Base-by-base conservation (phyloP, 768 basidiomycete genomes). In the Agaricus subrufescens region DNA sequence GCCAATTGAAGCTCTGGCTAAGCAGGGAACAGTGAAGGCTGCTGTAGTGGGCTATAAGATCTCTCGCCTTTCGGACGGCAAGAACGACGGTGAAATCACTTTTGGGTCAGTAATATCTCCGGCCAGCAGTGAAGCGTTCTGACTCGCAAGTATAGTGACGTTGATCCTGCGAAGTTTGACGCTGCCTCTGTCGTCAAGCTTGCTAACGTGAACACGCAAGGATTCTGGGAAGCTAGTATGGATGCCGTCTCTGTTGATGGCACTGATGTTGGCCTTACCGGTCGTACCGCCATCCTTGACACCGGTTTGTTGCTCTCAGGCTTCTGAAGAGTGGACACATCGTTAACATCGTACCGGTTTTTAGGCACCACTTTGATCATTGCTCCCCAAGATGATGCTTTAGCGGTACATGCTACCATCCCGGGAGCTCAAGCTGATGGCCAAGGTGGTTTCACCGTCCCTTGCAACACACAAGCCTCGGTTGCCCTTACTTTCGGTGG, bases 11-110 rank as follows among this genome's bases (percentile, higher is more conserved):
- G 69, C 87, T 1, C 75, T 94, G 30, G 83, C 82, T 1, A 56
- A 71, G 23, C 73, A 72, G 5, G 83, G 83, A 31, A 70, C 83
- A 53, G 84, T 94, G 54, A 60, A 71, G n/a, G 75, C 77, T 6
- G 78, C 89, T 1, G 86, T 94, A 63, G 81, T 84, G 10, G 89
- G 89, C 7, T 93, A 81, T 81, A 92, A 89, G 73, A 83, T 95
- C 54, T 78, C 89, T 1, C 87, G 93, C 57, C 71, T 87, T 34
- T 75, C 79, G 7, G 90, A 93, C 65, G 72, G 78, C 63, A 68
- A 73, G 66, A 87, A 87, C 61, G 87, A 92, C 61, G 91, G 91
- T 46, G 79, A 91, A 71, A 79, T 94, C 55, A 92, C 91, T 9
- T 90, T 94, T 61, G 92, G 55, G 55, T 56, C 25, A n/a, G 55